Evolutionary conservation across 2,329 filamentous ascomycete species (phyloP), one percentile per base, ranked within the genome.

Genomic region (Chaetothyriales sp.): DNA sequence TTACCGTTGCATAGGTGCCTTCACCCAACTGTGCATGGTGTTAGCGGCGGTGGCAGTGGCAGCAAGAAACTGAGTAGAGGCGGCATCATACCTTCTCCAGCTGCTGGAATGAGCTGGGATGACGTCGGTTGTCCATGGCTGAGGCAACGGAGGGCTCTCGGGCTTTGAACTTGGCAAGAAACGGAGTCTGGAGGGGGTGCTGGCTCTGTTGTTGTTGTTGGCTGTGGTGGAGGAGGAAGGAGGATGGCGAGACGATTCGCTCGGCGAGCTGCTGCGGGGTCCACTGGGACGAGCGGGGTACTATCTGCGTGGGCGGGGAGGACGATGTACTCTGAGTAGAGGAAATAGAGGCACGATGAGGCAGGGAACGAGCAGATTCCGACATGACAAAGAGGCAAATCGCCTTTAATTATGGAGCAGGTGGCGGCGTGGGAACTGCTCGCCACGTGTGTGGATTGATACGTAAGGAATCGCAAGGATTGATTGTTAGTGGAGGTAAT

Each of bases 101-200:
- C 80, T 96, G 92, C 77, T 96, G 90, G 75, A 98, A 98, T 55
- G 90, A 96, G 72, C 85, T 94, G 51, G 90, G 89, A 64, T 95
- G 77, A 68, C 93, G 86, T 64, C 86, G 85, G 28, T 47, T 47
- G 70, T 95, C 90, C 90, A 96, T 96, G 32, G 55, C 51, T 12
- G 50, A 25, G 48, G 47, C 44, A 19, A 44, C 32, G n/a, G 43
- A 28, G 48, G 54, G 44, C 44, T 50, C 51, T 55, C 54, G 58
- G 18, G 51, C 47, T 46, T 50, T 52, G 19, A 50, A 49, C 49
- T 47, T 48, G 28, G 47, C 50, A 9, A 51, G 46, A 49, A 51
- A 50, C 43, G 55, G 58, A 45, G 53, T 43, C 36, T 49, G 22
- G 22, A 25, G 22, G 22, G 22, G 3, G 3, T 25, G 22, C 22